Evolutionary conservation across 371 early-diverging fungal genomes (phyloP).

Genomic region (Chytridium lagenaria): DNA sequence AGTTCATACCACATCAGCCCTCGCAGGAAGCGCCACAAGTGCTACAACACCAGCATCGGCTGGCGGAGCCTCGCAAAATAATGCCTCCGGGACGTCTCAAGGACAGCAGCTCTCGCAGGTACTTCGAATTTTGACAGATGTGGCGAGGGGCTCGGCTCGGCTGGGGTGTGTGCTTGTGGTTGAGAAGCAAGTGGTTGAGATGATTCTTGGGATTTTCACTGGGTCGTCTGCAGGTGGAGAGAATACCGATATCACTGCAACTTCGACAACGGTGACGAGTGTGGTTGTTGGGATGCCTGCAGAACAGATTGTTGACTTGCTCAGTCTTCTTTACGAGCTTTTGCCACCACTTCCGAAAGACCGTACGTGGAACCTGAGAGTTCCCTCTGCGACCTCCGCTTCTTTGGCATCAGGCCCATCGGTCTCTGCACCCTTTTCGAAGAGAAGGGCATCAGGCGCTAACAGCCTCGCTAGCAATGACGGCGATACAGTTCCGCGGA

Average conservation of each 20-base stretch:
- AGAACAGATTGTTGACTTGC: slow-evolving; percentile 59
- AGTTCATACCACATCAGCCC: slow-evolving; percentile 13
- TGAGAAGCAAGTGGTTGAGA: slow-evolving; percentile 61
- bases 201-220: slow-evolving; percentile 65
- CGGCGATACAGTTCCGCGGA: too few relatives aligned
- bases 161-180: slow-evolving; percentile 61
- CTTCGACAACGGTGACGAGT: slow-evolving; percentile 44
- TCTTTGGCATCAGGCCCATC: background rate
- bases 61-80: slow-evolving; percentile 35
- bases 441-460: too few relatives aligned
- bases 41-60: slow-evolving; percentile 11
- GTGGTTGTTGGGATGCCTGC: slow-evolving; percentile 52
- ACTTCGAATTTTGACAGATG: slow-evolving; percentile 64
- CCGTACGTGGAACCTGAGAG: slow-evolving; percentile 37
- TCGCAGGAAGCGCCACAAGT: background rate
- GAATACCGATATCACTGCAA: slow-evolving; percentile 11
- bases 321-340: slow-evolving; percentile 60
- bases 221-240: slow-evolving; percentile 42
- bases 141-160: slow-evolving; percentile 67
- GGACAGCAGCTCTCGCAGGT: slow-evolving; percentile 58
- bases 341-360: slow-evolving; percentile 73
- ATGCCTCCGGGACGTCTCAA: background rate
- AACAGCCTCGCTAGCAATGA: too few relatives aligned
- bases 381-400: background rate
- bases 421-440: background rate